Conservation (phyloP, 2,329 filamentous ascomycete genomes). For the Penicillium sp. region DNA sequence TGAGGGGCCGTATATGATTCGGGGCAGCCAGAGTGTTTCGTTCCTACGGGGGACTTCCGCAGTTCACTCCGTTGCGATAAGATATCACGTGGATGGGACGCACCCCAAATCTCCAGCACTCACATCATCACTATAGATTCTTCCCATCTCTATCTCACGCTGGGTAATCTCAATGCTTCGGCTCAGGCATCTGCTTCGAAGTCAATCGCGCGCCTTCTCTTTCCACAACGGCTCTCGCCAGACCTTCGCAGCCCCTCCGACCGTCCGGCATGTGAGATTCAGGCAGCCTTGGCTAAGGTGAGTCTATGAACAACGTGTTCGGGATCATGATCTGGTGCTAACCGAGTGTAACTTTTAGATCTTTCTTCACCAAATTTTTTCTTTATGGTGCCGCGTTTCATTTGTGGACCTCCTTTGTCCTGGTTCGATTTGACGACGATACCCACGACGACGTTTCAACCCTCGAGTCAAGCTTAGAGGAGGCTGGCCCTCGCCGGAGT, state of each 20-base stretch:
- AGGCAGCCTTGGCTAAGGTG: slow-evolving; percentile 37
- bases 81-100: background rate
- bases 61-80: background rate
- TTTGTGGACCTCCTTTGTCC: slow-evolving; percentile 32
- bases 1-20: background rate
- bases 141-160: background rate
- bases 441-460: slow-evolving; percentile 18
- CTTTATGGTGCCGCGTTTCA: slow-evolving; percentile 35
- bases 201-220: slow-evolving; percentile 18
- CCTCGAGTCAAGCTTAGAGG: slow-evolving; percentile 5
- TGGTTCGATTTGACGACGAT: slow-evolving; percentile 30
- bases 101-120: background rate
- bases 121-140: background rate
- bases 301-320: background rate
- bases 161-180: slow-evolving; percentile 33
- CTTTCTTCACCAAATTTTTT: slow-evolving; percentile 28
- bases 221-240: slow-evolving; percentile 22
- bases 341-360: slow-evolving; percentile 16
- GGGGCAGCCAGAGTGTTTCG: background rate
- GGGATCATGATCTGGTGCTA: background rate
- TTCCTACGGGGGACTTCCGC: background rate
- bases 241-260: slow-evolving; percentile 16
- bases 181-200: slow-evolving; percentile 29
- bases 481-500: slow-evolving; percentile 1
- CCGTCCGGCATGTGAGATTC: slow-evolving; percentile 34